A percentile compares a stretch with the other conserved stretches of the same genome.
Evolutionary conservation across 148 eudicot species (phyloP).

Genomic region (Vaccinium macrocarpon): DNA sequence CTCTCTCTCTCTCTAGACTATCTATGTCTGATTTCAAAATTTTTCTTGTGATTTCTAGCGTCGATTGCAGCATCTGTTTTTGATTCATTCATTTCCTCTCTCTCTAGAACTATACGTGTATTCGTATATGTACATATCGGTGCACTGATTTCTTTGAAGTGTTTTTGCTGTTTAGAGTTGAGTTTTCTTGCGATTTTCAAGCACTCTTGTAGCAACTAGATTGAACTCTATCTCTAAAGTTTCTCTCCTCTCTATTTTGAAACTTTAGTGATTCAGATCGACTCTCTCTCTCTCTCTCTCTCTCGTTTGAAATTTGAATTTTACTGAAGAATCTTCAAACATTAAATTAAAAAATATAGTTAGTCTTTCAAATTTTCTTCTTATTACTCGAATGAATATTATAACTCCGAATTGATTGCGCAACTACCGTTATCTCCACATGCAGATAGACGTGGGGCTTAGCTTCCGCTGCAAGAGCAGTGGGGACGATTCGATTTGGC

Average conservation of each 20-base stretch:
- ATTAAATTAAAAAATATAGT: neutral
- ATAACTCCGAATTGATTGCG: conserved; percentile 13
- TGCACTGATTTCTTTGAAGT: neutral
- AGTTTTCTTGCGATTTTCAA: neutral
- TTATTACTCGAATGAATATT: neutral
- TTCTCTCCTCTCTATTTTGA: neutral
- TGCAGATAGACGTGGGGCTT: conserved; percentile 14
- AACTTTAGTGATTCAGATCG: neutral
- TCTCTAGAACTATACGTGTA: neutral
- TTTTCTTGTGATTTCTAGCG: no score
- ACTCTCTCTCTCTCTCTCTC: neutral
- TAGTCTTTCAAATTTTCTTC: neutral
- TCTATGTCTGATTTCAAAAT: no score
- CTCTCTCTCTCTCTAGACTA: no score
- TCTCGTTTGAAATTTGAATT: neutral
- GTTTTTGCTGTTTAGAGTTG: neutral
- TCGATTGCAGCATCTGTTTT: no score
- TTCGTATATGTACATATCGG: neutral
- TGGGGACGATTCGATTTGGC: neutral
- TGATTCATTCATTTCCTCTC: no score
- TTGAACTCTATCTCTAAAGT: no score
- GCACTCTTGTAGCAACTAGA: neutral
- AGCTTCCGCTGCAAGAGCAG: neutral
- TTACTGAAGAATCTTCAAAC: neutral
- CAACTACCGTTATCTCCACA: conserved; percentile 16